These are phyloP conservation scores for Asterophora parasitica DNA, from an alignment of 768 basidiomycete species.

Conservation along the genomic window DNA sequence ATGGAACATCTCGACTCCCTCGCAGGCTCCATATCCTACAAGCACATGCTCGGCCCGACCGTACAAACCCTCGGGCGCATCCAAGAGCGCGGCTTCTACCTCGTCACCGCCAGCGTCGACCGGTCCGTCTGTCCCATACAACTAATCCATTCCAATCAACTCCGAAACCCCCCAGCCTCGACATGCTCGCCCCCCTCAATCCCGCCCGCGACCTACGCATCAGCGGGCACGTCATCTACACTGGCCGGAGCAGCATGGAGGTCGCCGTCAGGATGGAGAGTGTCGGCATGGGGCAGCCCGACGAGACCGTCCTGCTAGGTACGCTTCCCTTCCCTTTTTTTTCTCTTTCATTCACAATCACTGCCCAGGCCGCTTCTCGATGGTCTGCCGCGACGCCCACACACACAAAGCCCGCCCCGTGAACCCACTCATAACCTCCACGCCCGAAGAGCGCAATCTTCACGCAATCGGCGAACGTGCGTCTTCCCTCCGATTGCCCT, in stretches of 20 bases:
- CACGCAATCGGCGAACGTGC: constrained; percentile 65
- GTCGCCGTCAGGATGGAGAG: constrained; percentile 84
- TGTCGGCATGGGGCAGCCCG: constrained; percentile 38
- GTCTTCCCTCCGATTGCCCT: constrained; percentile 22
- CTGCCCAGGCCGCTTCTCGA: constrained; percentile 84
- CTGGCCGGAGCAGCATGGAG: constrained; percentile 75
- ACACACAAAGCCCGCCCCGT: constrained; percentile 63
- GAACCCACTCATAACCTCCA: constrained; percentile 54
- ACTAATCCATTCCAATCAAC: background rate
- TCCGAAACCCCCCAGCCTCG: constrained; percentile 39
- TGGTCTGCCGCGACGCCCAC: constrained; percentile 75
- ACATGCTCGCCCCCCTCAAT: constrained; percentile 58
- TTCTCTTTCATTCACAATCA: too few relatives aligned
- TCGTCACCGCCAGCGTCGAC: constrained; percentile 83
- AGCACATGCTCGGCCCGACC: constrained; percentile 69
- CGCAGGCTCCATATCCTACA: constrained; percentile 82
- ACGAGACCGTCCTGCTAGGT: constrained; percentile 69
- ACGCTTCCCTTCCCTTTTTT: background rate
- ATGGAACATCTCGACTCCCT: constrained; percentile 82
- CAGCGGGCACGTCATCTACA: constrained; percentile 78
- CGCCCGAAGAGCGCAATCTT: constrained; percentile 58
- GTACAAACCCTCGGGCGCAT: constrained; percentile 52
- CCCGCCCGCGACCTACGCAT: constrained; percentile 65
- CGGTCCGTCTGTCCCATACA: constrained; percentile 34
- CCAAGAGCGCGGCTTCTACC: constrained; percentile 65